phyloP scores from a whole-genome alignment of 768 basidiomycete genomes.

The Naganishia kalamii region DNA sequence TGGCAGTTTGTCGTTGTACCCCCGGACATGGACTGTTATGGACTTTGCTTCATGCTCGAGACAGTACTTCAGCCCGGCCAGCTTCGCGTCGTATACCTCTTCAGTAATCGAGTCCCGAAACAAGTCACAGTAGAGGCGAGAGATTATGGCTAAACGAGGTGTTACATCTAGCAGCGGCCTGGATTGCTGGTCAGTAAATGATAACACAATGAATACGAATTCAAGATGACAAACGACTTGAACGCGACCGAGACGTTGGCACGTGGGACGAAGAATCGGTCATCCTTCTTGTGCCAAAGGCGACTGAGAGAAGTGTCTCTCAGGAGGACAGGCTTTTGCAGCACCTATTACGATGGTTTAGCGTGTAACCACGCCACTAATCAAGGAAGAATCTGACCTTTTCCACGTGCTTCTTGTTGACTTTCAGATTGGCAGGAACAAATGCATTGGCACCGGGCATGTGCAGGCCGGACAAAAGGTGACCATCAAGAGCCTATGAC shows the following conservation, averaged over 20 bases:
- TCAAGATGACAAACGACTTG: constrained; percentile 28
- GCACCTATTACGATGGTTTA: constrained; percentile 11
- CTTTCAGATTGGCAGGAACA: constrained; percentile 76
- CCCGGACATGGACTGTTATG: constrained; percentile 61
- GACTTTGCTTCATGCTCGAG: constrained; percentile 62
- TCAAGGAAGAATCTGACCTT: constrained; percentile 48
- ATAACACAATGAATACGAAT: too few species aligned
- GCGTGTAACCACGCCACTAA: too few species aligned
- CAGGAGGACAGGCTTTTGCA: constrained; percentile 59
- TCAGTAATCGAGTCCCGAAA: constrained; percentile 84
- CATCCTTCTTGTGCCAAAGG: constrained; percentile 96
- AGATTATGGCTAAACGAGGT: constrained; percentile 65
- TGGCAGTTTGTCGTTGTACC: constrained; percentile 84
- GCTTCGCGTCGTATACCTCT: constrained; percentile 82
- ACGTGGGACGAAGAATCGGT: constrained; percentile 90
- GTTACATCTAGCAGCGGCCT: constrained; percentile 50
- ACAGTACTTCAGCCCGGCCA: constrained; percentile 77
- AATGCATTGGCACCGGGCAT: constrained; percentile 84
- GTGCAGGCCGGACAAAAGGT: constrained; percentile 55
- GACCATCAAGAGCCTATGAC: constrained; percentile 55
- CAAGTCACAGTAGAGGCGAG: constrained; percentile 76
- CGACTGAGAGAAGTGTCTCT: constrained; percentile 63
- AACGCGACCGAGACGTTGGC: constrained; percentile 63
- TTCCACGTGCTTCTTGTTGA: constrained; percentile 64
- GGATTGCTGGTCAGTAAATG: constrained; percentile 7